Conservation (phyloP, 306 rosid species). For the Ormosia semicastrata region DNA sequence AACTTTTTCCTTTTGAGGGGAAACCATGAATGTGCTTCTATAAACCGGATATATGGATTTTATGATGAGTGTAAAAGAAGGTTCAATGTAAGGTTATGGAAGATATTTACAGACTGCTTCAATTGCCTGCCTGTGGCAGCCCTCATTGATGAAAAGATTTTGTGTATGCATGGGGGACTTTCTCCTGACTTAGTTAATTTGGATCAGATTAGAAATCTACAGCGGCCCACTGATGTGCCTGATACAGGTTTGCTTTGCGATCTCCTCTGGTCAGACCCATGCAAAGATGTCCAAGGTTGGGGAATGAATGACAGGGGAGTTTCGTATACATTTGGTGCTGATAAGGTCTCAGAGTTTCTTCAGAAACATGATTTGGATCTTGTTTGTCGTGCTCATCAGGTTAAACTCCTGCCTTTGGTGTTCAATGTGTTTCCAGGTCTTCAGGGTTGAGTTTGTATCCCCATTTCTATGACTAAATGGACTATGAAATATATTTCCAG, state of each 20-base stretch:
- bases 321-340: constrained; percentile 84
- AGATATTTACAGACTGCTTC: constrained; percentile 73
- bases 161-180: constrained; percentile 93
- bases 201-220: constrained; percentile 68
- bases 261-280: constrained; percentile 93
- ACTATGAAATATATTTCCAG: neutral
- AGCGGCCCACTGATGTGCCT: constrained; percentile 79
- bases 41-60: constrained; percentile 88
- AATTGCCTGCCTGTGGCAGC: constrained; percentile 91
- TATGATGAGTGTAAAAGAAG: constrained; percentile 92
- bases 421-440: constrained; percentile 13
- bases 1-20: constrained; percentile 52
- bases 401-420: constrained; percentile 33
- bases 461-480: neutral
- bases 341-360: constrained; percentile 72
- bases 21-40: constrained; percentile 88
- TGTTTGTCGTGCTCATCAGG: constrained; percentile 95
- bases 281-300: constrained; percentile 76
- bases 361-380: constrained; percentile 91
- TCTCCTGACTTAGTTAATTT: constrained; percentile 71
- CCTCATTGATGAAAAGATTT: constrained; percentile 75
- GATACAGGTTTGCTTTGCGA: constrained; percentile 91
- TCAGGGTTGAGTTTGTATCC: constrained; percentile 24
- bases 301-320: constrained; percentile 82
- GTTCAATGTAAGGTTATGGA: constrained; percentile 84